These are phyloP conservation scores for Curvularia lunata DNA, from an alignment of 2,329 filamentous ascomycete species.

Conservation along the genomic window DNA sequence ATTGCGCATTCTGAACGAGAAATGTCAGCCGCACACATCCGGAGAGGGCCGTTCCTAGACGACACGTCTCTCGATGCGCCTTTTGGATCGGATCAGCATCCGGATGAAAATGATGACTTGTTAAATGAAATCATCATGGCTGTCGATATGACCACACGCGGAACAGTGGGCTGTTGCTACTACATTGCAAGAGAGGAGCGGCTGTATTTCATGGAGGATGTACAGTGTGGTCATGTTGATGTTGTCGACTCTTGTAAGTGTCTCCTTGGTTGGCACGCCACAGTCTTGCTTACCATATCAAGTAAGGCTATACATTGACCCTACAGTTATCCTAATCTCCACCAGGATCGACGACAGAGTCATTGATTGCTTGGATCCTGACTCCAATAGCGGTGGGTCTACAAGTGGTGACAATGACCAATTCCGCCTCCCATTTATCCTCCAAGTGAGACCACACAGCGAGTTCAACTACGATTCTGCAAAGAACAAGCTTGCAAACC, in stretches of 20 bases:
- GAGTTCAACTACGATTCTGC: slow-evolving; percentile 76
- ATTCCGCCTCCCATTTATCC: slow-evolving; percentile 62
- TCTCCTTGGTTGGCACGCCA: too few species aligned
- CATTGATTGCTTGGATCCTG: slow-evolving; percentile 54
- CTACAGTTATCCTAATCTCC: slow-evolving; percentile 65
- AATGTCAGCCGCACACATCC: not conserved
- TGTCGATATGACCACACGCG: slow-evolving; percentile 73
- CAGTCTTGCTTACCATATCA: not conserved
- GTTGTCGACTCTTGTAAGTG: slow-evolving; percentile 57
- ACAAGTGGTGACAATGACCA: slow-evolving; percentile 50
- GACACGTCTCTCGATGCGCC: slow-evolving; percentile 4
- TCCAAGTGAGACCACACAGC: slow-evolving; percentile 72
- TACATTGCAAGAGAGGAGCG: slow-evolving; percentile 74
- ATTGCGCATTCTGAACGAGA: slow-evolving; percentile 6
- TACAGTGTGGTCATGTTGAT: slow-evolving; percentile 71
- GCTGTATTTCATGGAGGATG: slow-evolving; percentile 78
- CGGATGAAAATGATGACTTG: slow-evolving; percentile 58
- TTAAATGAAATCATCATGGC: slow-evolving; percentile 79
- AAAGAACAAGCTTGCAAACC: slow-evolving; percentile 67
- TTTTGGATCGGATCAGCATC: slow-evolving; percentile 9
- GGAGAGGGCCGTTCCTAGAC: slow-evolving; percentile 1
- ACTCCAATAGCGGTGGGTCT: slow-evolving; percentile 46
- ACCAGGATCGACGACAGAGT: slow-evolving; percentile 61
- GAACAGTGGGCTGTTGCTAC: slow-evolving; percentile 81
- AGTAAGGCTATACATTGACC: slow-evolving; percentile 68